phyloP scores from a whole-genome alignment of 78 protist species.

The Isochrysis galbana region DNA sequence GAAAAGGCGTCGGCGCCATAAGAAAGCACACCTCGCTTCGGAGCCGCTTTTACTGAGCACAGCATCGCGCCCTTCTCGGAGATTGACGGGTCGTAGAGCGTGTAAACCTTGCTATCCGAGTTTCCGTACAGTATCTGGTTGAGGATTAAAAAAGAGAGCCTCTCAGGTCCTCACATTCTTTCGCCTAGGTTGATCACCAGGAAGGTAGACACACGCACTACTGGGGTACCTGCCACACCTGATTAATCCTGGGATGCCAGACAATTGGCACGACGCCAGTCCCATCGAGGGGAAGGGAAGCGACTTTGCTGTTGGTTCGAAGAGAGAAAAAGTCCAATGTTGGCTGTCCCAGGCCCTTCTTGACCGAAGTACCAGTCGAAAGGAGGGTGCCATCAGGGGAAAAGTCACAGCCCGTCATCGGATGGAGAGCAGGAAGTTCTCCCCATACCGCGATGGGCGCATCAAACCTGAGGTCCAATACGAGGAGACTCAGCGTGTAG shows the following conservation, averaged over 20 bases:
- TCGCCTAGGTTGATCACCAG: too few species aligned
- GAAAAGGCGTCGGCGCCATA: background rate
- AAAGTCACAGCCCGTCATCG: background rate
- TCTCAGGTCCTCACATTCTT: too few species aligned
- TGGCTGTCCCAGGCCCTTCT: background rate
- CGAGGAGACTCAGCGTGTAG: too few species aligned
- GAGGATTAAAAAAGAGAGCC: too few species aligned
- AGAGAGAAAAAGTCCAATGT: background rate
- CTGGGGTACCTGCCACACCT: too few species aligned
- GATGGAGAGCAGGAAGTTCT: background rate
- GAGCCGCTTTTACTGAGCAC: background rate
- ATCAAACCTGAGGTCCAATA: too few species aligned
- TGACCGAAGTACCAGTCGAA: background rate
- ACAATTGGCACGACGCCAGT: background rate
- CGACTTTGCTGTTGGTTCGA: background rate
- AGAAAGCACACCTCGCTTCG: background rate
- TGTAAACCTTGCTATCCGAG: background rate
- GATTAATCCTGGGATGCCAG: conserved; percentile 22
- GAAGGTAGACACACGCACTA: too few species aligned
- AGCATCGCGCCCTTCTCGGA: background rate
- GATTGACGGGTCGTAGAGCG: background rate
- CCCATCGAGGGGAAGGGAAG: background rate
- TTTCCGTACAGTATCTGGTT: background rate
- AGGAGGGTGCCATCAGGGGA: background rate
- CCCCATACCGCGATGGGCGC: background rate